phyloP scores from a whole-genome alignment of 2,329 filamentous ascomycete genomes.

The Helotiales sp. region DNA sequence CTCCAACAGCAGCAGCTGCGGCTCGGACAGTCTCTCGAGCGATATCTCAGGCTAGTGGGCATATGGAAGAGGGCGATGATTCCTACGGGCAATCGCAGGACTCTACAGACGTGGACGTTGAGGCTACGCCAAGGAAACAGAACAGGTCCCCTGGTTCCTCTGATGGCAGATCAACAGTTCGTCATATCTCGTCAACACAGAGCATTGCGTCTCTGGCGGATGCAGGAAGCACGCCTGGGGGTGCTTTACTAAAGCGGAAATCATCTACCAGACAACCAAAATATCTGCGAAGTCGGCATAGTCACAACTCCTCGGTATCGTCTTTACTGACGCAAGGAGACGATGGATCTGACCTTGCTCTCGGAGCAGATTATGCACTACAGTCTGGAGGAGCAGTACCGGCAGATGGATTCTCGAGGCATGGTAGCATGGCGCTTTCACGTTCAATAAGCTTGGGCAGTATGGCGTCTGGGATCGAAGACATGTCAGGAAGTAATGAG shows the following conservation, averaged over 20 bases:
- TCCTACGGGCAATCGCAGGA: constrained; percentile 15
- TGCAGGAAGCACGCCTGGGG: constrained; percentile 47
- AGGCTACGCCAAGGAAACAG: constrained; percentile 29
- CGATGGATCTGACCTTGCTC: constrained; percentile 68
- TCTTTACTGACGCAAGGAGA: constrained; percentile 55
- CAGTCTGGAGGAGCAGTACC: constrained; percentile 78
- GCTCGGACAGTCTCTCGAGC: constrained; percentile 54
- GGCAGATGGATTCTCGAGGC: constrained; percentile 49
- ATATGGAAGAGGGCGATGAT: constrained; percentile 9
- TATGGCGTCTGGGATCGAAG: constrained; percentile 75
- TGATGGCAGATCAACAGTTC: constrained; percentile 28
- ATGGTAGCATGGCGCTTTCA: constrained; percentile 58
- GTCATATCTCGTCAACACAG: constrained; percentile 37
- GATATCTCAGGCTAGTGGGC: constrained; percentile 45
- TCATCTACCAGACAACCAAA: constrained; percentile 51
- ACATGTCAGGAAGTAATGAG: constrained; percentile 40
- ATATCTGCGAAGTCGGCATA: constrained; percentile 55
- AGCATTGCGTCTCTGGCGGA: constrained; percentile 38
- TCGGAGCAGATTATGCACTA: constrained; percentile 77
- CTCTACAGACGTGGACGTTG: constrained; percentile 21
- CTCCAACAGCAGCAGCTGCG: constrained; percentile 55
- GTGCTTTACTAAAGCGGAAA: constrained; percentile 39
- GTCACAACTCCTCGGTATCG: constrained; percentile 60
- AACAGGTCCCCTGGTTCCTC: constrained; percentile 18
- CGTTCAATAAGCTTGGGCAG: constrained; percentile 86